Conservation (phyloP, 192 early-diverging fungal genomes). For the Coemansia sp. region DNA sequence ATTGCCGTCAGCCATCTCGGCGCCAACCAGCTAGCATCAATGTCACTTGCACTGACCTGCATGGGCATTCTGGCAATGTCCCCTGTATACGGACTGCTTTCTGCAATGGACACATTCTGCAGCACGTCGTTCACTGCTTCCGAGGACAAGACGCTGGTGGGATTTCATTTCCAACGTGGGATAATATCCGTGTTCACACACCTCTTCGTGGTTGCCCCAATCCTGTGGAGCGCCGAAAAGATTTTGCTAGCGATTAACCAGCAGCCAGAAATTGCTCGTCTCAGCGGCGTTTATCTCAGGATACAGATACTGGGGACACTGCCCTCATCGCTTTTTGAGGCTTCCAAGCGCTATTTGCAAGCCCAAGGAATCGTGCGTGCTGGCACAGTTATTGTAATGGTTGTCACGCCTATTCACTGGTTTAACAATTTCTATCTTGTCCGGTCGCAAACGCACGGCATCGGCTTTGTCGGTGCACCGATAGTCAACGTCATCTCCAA, state of each 20-base stretch:
- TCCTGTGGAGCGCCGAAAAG: slow-evolving; percentile 71
- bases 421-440: slow-evolving; percentile 76
- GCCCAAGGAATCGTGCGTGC: slow-evolving; percentile 81
- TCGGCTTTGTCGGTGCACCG: slow-evolving; percentile 79
- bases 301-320: slow-evolving; percentile 69
- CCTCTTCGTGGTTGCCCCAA: slow-evolving; percentile 62
- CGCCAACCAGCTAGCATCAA: slow-evolving; percentile 57
- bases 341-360: slow-evolving; percentile 75
- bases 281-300: slow-evolving; percentile 59
- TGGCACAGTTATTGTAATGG: slow-evolving; percentile 63
- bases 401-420: slow-evolving; percentile 69
- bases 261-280: slow-evolving; percentile 63
- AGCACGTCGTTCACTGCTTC: slow-evolving; percentile 58
- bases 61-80: slow-evolving; percentile 39
- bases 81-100: slow-evolving; percentile 63
- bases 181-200: slow-evolving; percentile 58
- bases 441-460: slow-evolving; percentile 55
- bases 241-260: slow-evolving; percentile 71
- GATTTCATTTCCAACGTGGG: slow-evolving; percentile 39
- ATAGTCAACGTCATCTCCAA: slow-evolving; percentile 69
- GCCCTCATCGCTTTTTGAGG: slow-evolving; percentile 74
- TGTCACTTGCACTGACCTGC: slow-evolving; percentile 65
- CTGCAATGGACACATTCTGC: slow-evolving; percentile 38
- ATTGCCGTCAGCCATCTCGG: slow-evolving; percentile 61
- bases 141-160: slow-evolving; percentile 37